phyloP scores from a whole-genome alignment of 73 alveolate genomes.

The Paraurostyla sp. region DNA sequence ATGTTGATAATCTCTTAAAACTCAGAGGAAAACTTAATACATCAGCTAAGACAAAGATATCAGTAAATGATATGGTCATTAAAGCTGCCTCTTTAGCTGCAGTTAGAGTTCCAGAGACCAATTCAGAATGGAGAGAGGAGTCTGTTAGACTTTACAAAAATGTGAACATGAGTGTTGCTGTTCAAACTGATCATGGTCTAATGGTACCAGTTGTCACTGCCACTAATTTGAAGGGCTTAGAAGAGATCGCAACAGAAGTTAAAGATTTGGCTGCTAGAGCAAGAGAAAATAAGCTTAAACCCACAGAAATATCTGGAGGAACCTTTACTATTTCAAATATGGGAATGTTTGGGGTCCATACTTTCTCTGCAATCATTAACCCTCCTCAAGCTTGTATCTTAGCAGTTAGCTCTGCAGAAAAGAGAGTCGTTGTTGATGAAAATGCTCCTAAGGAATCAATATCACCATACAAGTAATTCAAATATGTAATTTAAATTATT shows the following conservation, averaged over 20 bases:
- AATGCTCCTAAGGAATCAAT: constrained; percentile 56
- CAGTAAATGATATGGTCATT: constrained; percentile 92
- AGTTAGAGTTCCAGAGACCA: constrained; percentile 88
- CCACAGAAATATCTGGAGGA: constrained; percentile 80
- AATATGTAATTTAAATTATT: background rate
- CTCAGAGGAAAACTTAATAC: constrained; percentile 86
- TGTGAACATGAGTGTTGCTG: constrained; percentile 89
- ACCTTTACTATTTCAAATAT: constrained; percentile 90
- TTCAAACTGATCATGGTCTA: constrained; percentile 85
- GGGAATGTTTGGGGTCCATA: constrained; percentile 92
- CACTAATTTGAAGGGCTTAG: constrained; percentile 81
- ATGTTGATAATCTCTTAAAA: constrained; percentile 79
- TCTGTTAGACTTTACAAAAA: constrained; percentile 76
- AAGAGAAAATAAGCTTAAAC: constrained; percentile 76
- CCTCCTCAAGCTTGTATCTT: constrained; percentile 92
- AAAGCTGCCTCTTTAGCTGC: constrained; percentile 83
- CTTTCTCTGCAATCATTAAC: constrained; percentile 89
- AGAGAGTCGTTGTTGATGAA: constrained; percentile 81
- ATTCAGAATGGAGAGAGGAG: constrained; percentile 88
- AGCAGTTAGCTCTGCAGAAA: constrained; percentile 87
- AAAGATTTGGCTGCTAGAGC: constrained; percentile 88
- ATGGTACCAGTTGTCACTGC: constrained; percentile 81
- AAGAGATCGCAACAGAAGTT: constrained; percentile 75
- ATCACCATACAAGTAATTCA: constrained; percentile 29
- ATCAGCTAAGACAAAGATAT: constrained; percentile 78